Evolutionary conservation across 805 yeast species (phyloP).

Genomic region (Metschnikowia koreensis): DNA sequence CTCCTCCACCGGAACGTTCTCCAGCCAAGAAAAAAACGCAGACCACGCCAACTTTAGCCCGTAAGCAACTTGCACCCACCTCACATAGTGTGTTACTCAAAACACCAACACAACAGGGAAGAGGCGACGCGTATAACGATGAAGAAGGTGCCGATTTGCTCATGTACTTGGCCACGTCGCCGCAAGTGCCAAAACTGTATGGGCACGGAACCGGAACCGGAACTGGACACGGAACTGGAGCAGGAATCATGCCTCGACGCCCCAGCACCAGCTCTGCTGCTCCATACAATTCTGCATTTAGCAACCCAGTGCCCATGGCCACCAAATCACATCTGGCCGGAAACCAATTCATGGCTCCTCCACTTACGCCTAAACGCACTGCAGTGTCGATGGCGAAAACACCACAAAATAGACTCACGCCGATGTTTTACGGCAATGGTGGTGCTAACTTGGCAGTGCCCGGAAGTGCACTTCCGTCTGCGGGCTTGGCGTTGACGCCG

Average conservation of each 20-base stretch:
- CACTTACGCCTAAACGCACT: slow-evolving; percentile 43
- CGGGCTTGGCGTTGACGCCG: slow-evolving; percentile 48
- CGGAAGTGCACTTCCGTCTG: slow-evolving; percentile 37
- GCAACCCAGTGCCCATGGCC: slow-evolving; percentile 9
- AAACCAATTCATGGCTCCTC: slow-evolving; percentile 35
- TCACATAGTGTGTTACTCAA: slow-evolving; percentile 18
- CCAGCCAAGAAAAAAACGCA: slow-evolving; percentile 4
- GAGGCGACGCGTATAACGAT: slow-evolving; percentile 30
- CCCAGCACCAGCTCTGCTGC: neutral
- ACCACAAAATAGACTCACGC: slow-evolving; percentile 43
- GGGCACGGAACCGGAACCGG: neutral
- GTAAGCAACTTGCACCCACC: slow-evolving; percentile 20
- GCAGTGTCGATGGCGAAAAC: slow-evolving; percentile 27
- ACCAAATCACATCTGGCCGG: slow-evolving; percentile 5
- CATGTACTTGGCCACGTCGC: slow-evolving; percentile 81
- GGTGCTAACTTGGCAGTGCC: slow-evolving; percentile 19
- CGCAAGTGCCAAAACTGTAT: slow-evolving; percentile 56
- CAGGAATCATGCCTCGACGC: slow-evolving; percentile 30
- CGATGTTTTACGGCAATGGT: slow-evolving; percentile 27
- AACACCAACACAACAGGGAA: slow-evolving; percentile 38
- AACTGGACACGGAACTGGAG: too few species aligned
- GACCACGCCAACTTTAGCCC: slow-evolving; percentile 32
- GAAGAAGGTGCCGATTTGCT: slow-evolving; percentile 79
- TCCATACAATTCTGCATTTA: slow-evolving; percentile 2
- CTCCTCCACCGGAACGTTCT: slow-evolving; percentile 3